Base-by-base conservation (phyloP, 352 stramenopile species). In the Aphanomyces stellatus region DNA sequence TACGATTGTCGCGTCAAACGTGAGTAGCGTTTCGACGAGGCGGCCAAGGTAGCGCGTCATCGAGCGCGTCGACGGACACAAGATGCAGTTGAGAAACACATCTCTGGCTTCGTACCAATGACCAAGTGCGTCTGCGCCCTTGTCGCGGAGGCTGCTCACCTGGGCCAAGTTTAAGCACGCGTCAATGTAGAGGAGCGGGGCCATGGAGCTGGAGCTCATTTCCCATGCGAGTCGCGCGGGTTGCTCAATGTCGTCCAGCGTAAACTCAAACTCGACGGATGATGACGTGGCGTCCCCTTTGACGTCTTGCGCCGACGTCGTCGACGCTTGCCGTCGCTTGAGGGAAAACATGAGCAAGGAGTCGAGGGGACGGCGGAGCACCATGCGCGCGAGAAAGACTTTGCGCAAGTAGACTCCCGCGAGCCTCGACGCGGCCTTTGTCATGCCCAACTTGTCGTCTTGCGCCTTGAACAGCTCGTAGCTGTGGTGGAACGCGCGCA, bases 91-190 rank as follows among this genome's bases (percentile, higher is more conserved):
- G 41, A 55, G 33, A 67, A 67, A 67, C 34, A 67, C 49, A 31
- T 67, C 60, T 6, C 60, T 25, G n/a, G 60, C 60, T 27, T 67
- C 60, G 60, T 67, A 67, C 60, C 60, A 67, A 31, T 43, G 46
- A 24, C 60, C 22, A 27, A 67, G 30, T 8, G 41, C 41, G 22
- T 59, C 49, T 11, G 43, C 11, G 15, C 60, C 51, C 7, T 57
- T 24, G 40, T 40, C 33, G 15, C 49, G 30, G 6, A 67, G 49
- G 22, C 34, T 24, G 49, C 22, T 31, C 11, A 67, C 22, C 22
- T 57, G 37, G 25, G 19, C 15, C 27, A 67, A 30, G n/a, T 59
- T 56, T 17, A 67, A 19, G 22, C 60, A 59, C n/a, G 60, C 60
- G 22, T 67, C 35, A 19, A 67, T 40, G 60, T 67, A 67, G 27